Base-by-base conservation (phyloP, 2,329 filamentous ascomycete species). In the Colletotrichum chrysophilum region DNA sequence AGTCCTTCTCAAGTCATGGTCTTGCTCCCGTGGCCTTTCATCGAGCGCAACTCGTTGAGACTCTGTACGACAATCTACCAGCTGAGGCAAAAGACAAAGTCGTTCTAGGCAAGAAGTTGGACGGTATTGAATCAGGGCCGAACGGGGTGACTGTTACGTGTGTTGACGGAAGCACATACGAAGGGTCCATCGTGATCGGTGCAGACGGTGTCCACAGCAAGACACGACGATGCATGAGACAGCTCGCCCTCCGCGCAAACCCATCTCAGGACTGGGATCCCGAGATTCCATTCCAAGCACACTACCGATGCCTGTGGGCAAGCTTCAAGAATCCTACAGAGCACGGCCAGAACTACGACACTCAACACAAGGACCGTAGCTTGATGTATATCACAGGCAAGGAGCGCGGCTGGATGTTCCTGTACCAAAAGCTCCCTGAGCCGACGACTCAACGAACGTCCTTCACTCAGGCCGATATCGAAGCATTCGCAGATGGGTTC, bases 191-290 rank as follows among this genome's bases (percentile, higher is more conserved):
- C n/a, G 71, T 86, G 6, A 79, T 87, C 24, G 87, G 85, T 9
- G 84, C 85, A 12, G 87, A 88, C 70, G 87, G 87, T 13, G 83
- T 84, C 1, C 83, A 86, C 74, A 86, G 85, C 77, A 81, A 75
- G 16, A 81, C 83, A 5, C 80, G 85, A 5, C 68, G 75, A 12
- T 79, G 83, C 43, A 84, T 87, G 80, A 82, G 85, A 21, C 30
- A 43, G 13, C 76, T 84, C 1, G 81, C 83, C 1, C 16, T 82
- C 2, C 52, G 76, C 1, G 78, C 77, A 3, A 71, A 72, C 24
- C 67, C 75, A 5, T 61, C 72, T 3, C 67, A 58, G n/a, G 66
- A 38, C 18, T 77, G 75, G 68, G 73, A 76, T 38, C 21, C 58
- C n/a, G 43, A 34, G 52, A 13, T 32, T 13, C 75, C 73, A 13